A percentile compares a stretch with the other conserved stretches of the same genome.
These are phyloP conservation scores for Ilex paraguariensis DNA, from an alignment of 305 asterid genomes.

Conservation along the genomic window DNA sequence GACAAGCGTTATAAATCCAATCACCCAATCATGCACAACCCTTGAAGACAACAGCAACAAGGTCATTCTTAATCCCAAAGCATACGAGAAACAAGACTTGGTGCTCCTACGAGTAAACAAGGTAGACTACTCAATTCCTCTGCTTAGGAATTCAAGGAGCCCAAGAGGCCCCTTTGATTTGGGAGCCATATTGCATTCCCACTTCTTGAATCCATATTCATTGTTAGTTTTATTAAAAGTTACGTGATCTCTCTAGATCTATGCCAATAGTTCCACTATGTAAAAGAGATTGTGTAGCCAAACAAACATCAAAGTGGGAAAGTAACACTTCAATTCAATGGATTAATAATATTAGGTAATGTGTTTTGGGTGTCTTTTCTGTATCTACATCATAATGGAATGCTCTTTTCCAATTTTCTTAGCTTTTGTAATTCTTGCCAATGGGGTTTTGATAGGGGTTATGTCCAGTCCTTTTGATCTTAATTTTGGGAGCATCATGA, in stretches of 20 bases:
- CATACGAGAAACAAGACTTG: slow-evolving; percentile 20
- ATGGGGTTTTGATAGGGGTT: neutral
- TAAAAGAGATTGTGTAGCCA: slow-evolving; percentile 9
- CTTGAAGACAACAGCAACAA: slow-evolving; percentile 2
- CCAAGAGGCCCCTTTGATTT: neutral
- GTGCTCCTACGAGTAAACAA: slow-evolving; percentile 24
- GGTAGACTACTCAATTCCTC: neutral
- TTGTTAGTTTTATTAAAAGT: neutral
- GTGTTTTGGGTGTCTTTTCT: slow-evolving; percentile 6
- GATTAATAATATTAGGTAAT: no score
- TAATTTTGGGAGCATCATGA: slow-evolving; percentile 4
- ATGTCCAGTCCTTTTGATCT: slow-evolving; percentile 7
- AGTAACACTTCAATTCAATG: no score
- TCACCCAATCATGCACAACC: slow-evolving; percentile 4
- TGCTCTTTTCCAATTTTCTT: slow-evolving; percentile 6
- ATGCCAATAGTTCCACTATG: neutral
- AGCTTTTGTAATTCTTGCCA: slow-evolving; percentile 13
- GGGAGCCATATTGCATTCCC: neutral
- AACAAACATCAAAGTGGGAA: slow-evolving; percentile 6
- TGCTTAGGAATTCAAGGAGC: neutral
- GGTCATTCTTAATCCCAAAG: slow-evolving; percentile 4
- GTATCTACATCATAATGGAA: slow-evolving; percentile 14
- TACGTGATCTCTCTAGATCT: slow-evolving; percentile 2
- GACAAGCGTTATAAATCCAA: no score
- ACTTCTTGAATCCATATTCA: neutral